These are phyloP conservation scores for Ganoderma sinense DNA, from an alignment of 1,284 basidiomycete species.

Conservation along the genomic window DNA sequence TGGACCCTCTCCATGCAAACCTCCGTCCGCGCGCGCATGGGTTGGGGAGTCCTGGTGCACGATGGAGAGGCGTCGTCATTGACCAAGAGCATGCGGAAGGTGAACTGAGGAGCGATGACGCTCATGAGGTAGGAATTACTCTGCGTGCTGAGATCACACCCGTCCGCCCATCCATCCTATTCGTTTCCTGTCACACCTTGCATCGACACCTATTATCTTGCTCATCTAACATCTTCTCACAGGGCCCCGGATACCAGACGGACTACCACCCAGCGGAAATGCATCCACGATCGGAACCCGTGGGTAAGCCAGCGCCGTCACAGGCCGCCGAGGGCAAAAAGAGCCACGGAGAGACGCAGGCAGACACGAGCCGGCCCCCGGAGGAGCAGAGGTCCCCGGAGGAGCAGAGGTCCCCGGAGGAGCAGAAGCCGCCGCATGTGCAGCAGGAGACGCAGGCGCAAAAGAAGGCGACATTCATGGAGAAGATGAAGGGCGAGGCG, in stretches of 20 bases:
- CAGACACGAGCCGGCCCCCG: slow-evolving; percentile 19
- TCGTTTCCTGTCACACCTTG: not conserved
- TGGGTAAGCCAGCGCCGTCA: slow-evolving; percentile 8
- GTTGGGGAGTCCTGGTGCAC: slow-evolving; percentile 33
- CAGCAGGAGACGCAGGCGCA: slow-evolving; percentile 8
- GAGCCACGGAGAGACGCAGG: slow-evolving; percentile 20
- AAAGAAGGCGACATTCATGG: slow-evolving; percentile 51
- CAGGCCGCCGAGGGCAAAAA: slow-evolving; percentile 22
- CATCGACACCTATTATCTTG: not conserved
- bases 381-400: slow-evolving; percentile 22
- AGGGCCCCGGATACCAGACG: slow-evolving; percentile 37
- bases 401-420: slow-evolving; percentile 11
- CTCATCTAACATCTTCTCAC: not conserved
- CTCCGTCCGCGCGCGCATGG: slow-evolving; percentile 35
- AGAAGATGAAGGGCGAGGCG: slow-evolving; percentile 61
- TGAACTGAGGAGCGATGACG: slow-evolving; percentile 28
- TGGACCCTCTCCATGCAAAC: slow-evolving; percentile 31
- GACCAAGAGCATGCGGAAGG: slow-evolving; percentile 25
- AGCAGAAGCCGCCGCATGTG: slow-evolving; percentile 19
- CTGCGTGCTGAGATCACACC: not conserved
- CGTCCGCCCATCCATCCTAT: not conserved
- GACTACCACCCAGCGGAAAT: slow-evolving; percentile 42
- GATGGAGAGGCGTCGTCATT: slow-evolving; percentile 31
- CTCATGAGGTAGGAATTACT: not conserved
- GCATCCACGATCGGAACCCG: slow-evolving; percentile 28